These are phyloP conservation scores for Coniella lustricola DNA, from an alignment of 2,329 filamentous ascomycete species.

Conservation along the genomic window DNA sequence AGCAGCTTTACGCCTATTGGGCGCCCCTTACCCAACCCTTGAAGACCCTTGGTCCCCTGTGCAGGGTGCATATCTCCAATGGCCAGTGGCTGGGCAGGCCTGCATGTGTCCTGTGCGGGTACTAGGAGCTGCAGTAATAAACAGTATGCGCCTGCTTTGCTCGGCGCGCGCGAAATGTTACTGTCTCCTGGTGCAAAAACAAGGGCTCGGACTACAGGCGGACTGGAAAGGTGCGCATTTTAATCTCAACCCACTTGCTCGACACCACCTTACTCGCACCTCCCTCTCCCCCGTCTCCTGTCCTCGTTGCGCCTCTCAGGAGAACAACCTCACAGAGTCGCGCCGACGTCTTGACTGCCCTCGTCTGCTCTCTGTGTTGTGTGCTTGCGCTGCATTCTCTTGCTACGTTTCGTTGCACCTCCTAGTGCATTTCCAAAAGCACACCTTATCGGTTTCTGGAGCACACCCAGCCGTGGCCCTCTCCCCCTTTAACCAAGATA, in stretches of 20 bases:
- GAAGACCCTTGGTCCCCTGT: not conserved
- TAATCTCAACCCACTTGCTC: slow-evolving; percentile 9
- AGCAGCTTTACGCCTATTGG: no score
- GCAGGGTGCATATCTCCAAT: not conserved
- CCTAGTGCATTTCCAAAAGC: not conserved
- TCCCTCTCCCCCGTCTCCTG: slow-evolving; percentile 4
- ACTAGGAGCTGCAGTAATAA: not conserved
- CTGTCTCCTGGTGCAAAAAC: slow-evolving; percentile 4
- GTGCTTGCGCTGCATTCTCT: not conserved
- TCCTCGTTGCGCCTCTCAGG: slow-evolving; percentile 1
- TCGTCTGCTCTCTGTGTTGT: slow-evolving; percentile 10
- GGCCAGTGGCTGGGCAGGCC: not conserved
- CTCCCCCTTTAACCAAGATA: slow-evolving; percentile 6
- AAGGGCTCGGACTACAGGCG: not conserved
- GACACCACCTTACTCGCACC: slow-evolving; percentile 5
- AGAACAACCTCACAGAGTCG: slow-evolving; percentile 6
- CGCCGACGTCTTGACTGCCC: slow-evolving; percentile 2
- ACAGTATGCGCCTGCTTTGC: not conserved
- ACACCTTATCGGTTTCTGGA: not conserved
- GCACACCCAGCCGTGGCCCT: slow-evolving; percentile 1
- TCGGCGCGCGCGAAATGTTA: slow-evolving; percentile 7
- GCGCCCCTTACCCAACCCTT: not conserved
- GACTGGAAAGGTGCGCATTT: slow-evolving; percentile 8
- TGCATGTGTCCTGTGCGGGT: slow-evolving; percentile 5
- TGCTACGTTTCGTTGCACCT: not conserved